Evolutionary conservation across 2,329 filamentous ascomycete genomes (phyloP).

Genomic region (Sclerotiophoma versabilis): DNA sequence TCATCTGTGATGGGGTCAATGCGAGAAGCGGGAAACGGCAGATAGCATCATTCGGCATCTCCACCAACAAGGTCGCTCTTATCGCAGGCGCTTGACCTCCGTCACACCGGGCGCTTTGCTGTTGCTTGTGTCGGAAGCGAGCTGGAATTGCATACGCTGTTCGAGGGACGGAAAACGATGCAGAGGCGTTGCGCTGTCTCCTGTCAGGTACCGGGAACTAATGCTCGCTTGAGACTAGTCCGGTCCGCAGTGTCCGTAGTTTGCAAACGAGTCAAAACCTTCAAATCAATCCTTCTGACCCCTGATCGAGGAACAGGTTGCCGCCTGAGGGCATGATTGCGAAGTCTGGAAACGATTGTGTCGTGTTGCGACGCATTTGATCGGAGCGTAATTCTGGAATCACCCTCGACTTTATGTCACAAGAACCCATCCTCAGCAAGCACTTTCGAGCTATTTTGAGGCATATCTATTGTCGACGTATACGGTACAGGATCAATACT

Average conservation of each 20-base stretch:
- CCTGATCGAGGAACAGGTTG: neutral
- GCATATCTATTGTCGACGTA: neutral
- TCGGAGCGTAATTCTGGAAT: neutral
- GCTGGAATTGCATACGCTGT: neutral
- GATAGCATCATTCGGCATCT: slow-evolving; percentile 1
- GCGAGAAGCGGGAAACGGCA: slow-evolving; percentile 26
- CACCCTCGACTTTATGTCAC: neutral
- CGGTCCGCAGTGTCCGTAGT: slow-evolving; percentile 1
- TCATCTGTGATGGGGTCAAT: slow-evolving; percentile 40
- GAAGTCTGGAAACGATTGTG: neutral
- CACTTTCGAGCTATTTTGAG: slow-evolving; percentile 15
- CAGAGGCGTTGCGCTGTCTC: slow-evolving; percentile 5
- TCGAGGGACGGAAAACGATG: slow-evolving; percentile 2
- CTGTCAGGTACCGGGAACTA: slow-evolving; percentile 11
- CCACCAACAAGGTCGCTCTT: neutral
- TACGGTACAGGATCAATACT: neutral
- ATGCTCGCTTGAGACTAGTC: neutral
- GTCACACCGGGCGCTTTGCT: slow-evolving; percentile 11
- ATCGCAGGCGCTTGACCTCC: slow-evolving; percentile 7
- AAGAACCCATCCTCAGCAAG: neutral
- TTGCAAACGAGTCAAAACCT: slow-evolving; percentile 1
- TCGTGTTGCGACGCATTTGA: neutral
- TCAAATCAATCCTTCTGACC: neutral
- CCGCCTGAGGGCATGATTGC: neutral
- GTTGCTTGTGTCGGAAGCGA: neutral